A percentile compares a stretch with the other conserved stretches of the same genome.
phyloP scores from a whole-genome alignment of 768 basidiomycete species.

The Mycena vitilis region DNA sequence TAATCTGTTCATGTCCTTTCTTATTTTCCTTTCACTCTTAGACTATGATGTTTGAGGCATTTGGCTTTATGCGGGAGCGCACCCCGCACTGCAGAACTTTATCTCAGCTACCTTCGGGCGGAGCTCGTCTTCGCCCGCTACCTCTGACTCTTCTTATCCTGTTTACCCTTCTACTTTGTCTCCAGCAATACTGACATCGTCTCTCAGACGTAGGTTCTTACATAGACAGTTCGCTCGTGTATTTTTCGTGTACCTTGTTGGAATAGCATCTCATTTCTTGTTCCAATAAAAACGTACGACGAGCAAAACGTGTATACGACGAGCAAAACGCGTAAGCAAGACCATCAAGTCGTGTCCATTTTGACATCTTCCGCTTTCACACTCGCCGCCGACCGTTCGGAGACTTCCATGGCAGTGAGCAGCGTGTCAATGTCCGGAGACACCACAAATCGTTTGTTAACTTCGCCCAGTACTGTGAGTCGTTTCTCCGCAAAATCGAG shows the following conservation, averaged over 20 bases:
- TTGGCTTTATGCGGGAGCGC: conserved; percentile 55
- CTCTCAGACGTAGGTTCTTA: too few species aligned
- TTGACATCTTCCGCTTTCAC: conserved; percentile 58
- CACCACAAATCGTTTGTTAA: conserved; percentile 85
- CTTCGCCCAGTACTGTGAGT: conserved; percentile 83
- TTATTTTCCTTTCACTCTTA: neutral
- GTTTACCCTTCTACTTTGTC: neutral
- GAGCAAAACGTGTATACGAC: neutral
- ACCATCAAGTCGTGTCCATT: conserved; percentile 56
- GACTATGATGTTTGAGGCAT: conserved; percentile 31
- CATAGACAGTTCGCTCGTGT: too few species aligned
- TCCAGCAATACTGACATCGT: neutral
- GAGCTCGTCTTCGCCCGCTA: conserved; percentile 45
- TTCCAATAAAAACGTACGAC: too few species aligned
- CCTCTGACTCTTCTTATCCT: conserved; percentile 21
- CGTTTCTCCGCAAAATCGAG: conserved; percentile 70
- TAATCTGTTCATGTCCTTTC: too few species aligned
- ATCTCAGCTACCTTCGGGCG: conserved; percentile 93
- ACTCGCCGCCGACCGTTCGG: conserved; percentile 47
- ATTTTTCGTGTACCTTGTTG: too few species aligned
- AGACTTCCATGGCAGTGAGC: conserved; percentile 70
- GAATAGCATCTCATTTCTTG: too few species aligned
- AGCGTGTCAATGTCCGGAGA: conserved; percentile 87
- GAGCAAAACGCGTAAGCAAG: neutral
- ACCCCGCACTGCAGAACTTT: conserved; percentile 83